These are phyloP conservation scores for Setaria viridis DNA, from an alignment of 202 grass and related monocot species.

Conservation along the genomic window DNA sequence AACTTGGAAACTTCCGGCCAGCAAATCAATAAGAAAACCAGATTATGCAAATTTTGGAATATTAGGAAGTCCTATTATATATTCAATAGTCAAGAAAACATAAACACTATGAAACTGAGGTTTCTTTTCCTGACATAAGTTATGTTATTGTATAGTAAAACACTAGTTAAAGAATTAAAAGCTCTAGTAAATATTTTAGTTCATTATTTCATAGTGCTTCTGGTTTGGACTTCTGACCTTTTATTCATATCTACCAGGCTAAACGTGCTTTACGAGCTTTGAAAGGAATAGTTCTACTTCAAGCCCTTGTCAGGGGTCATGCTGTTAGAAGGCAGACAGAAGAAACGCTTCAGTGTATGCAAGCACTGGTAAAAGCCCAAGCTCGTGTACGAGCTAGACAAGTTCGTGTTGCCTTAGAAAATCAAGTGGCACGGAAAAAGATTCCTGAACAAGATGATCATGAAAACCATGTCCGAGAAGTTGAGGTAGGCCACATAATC, in stretches of 20 bases:
- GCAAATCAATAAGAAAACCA: background rate
- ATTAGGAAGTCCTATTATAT: conserved; percentile 33
- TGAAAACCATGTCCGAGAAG: conserved; percentile 68
- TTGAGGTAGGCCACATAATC: conserved; percentile 68
- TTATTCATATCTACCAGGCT: conserved; percentile 64
- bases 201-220: conserved; percentile 30
- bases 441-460: conserved; percentile 66
- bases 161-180: conserved; percentile 11
- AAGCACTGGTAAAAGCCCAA: conserved; percentile 81
- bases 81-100: conserved; percentile 28
- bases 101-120: conserved; percentile 18
- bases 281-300: conserved; percentile 92
- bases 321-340: conserved; percentile 89
- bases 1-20: conserved; percentile 10
- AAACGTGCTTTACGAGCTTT: conserved; percentile 89
- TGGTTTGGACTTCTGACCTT: conserved; percentile 35
- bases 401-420: conserved; percentile 85
- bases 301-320: conserved; percentile 92
- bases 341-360: conserved; percentile 94
- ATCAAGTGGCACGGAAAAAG: conserved; percentile 62
- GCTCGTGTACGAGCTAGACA: conserved; percentile 86
- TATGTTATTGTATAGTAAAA: conserved; percentile 24
- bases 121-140: conserved; percentile 36
- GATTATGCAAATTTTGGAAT: conserved; percentile 29
- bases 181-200: conserved; percentile 12